These are phyloP conservation scores for Penicillium capsulatum DNA, from an alignment of 2,329 filamentous ascomycete species.

Conservation along the genomic window DNA sequence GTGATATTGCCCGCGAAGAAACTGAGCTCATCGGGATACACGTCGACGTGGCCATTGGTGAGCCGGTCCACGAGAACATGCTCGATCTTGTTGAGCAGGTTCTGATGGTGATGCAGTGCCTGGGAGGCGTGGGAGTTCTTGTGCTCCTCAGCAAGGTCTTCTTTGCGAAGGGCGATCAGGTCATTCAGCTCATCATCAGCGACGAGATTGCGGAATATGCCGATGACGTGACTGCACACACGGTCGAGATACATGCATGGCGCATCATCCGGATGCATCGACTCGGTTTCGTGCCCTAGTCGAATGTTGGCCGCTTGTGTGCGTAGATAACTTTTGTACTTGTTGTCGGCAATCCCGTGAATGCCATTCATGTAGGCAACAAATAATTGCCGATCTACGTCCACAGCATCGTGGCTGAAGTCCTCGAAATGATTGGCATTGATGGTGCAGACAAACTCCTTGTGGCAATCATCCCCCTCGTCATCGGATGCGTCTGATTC, in stretches of 20 bases:
- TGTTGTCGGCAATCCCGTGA: slow-evolving; percentile 32
- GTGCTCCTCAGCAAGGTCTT: slow-evolving; percentile 15
- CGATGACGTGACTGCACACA: slow-evolving; percentile 37
- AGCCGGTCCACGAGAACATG: slow-evolving; percentile 34
- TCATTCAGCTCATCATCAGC: slow-evolving; percentile 35
- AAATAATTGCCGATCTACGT: slow-evolving; percentile 39
- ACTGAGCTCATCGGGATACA: slow-evolving; percentile 37
- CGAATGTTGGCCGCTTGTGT: slow-evolving; percentile 34
- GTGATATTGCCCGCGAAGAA: slow-evolving; percentile 40
- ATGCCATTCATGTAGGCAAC: slow-evolving; percentile 43
- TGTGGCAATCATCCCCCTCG: slow-evolving; percentile 12
- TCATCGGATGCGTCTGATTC: slow-evolving; percentile 14
- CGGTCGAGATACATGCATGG: slow-evolving; percentile 35
- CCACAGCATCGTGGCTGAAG: slow-evolving; percentile 35
- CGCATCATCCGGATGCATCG: slow-evolving; percentile 30
- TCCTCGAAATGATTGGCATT: slow-evolving; percentile 30
- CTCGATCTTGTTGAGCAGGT: slow-evolving; percentile 34
- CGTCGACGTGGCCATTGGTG: slow-evolving; percentile 25
- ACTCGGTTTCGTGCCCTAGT: slow-evolving; percentile 30
- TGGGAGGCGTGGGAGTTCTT: slow-evolving; percentile 8
- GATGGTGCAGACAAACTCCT: slow-evolving; percentile 18
- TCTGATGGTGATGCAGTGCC: slow-evolving; percentile 11
- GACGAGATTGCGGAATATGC: slow-evolving; percentile 40
- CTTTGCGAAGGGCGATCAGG: slow-evolving; percentile 28
- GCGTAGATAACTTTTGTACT: slow-evolving; percentile 34